Evolutionary conservation across 306 rosid genomes (phyloP), one percentile per base, ranked within the genome.

Genomic region (Lagenaria siceraria): DNA sequence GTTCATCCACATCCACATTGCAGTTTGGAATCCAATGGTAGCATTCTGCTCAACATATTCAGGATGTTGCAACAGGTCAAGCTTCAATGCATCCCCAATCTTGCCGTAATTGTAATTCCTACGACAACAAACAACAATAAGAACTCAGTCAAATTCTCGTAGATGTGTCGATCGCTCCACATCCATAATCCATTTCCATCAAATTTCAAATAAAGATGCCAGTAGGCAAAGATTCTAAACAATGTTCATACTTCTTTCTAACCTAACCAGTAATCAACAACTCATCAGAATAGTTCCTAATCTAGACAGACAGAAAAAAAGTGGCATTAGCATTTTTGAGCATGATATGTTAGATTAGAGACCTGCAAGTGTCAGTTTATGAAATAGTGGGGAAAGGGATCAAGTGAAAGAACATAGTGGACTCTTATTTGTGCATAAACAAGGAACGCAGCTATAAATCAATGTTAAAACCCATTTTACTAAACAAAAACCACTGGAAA

Each of bases 101-200:
- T 88, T 86, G 42, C 99, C 99, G 22, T 95, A 95, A 60, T 95
- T 95, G 89, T 78, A 92, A 91, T 95, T 92, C 99, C 99, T 95
- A 73, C 12, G 49, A 82, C 24, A 25, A 64, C 33, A 79, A 5
- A 82, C 42, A 82, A 82, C 56, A 52, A 66, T 33, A 63, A 59
- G 52, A 65, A 75, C 53, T 49, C 60, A 17, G 3, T 61, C 54
- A 76, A 69, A 43, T 38, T 36, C 8, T n/a, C 12, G 10, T 15
- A 6, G 59, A 48, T 43, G 13, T 4, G 40, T 5, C 9, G 59
- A 46, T 48, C 25, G 4, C 9, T 48, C 76, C 24, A 70, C 14
- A 70, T 70, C 6, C 8, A 71, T 27, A 31, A 29, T 62, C 19
- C 42, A 9, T 38, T 38, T 6, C 38, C 54, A 42, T 43, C 36